phyloP scores from a whole-genome alignment of 2,329 filamentous ascomycete genomes.

The Neurospora sp. region DNA sequence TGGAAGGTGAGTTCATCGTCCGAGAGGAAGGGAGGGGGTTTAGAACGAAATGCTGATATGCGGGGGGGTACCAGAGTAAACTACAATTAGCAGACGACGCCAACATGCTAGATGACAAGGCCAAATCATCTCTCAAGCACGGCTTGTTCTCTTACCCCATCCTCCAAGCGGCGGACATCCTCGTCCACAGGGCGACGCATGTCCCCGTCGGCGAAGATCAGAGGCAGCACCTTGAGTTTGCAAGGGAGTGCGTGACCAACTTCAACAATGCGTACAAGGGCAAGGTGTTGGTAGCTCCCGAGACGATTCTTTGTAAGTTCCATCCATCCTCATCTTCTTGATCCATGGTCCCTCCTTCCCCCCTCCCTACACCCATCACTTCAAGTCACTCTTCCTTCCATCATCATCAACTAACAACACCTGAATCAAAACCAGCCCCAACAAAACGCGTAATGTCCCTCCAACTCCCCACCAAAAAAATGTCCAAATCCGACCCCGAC shows the following conservation, averaged over 20 bases:
- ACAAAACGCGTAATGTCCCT: constrained; percentile 86
- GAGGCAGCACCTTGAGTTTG: constrained; percentile 85
- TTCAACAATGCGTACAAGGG: constrained; percentile 70
- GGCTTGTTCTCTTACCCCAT: constrained; percentile 95
- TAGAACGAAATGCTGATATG: background rate
- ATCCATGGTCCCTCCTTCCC: background rate
- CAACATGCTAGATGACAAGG: constrained; percentile 46
- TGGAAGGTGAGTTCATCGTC: constrained; percentile 63
- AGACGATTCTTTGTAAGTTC: constrained; percentile 60
- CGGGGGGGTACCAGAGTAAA: constrained; percentile 57
- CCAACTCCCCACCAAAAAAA: constrained; percentile 66
- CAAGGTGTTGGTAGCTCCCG: constrained; percentile 51
- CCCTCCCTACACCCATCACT: background rate
- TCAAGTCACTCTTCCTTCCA: background rate
- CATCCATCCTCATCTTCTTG: background rate
- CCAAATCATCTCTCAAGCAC: constrained; percentile 59
- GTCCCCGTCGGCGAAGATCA: constrained; percentile 98
- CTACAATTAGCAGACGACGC: constrained; percentile 51
- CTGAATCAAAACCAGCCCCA: constrained; percentile 41
- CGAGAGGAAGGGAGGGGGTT: background rate
- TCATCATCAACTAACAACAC: background rate
- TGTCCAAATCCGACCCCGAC: constrained; percentile 81
- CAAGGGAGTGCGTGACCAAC: constrained; percentile 71
- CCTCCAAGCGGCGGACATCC: constrained; percentile 86
- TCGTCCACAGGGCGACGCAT: constrained; percentile 84